Evolutionary conservation across 2,329 filamentous ascomycete genomes (phyloP).

Genomic region (Diaporthe vaccinii): DNA sequence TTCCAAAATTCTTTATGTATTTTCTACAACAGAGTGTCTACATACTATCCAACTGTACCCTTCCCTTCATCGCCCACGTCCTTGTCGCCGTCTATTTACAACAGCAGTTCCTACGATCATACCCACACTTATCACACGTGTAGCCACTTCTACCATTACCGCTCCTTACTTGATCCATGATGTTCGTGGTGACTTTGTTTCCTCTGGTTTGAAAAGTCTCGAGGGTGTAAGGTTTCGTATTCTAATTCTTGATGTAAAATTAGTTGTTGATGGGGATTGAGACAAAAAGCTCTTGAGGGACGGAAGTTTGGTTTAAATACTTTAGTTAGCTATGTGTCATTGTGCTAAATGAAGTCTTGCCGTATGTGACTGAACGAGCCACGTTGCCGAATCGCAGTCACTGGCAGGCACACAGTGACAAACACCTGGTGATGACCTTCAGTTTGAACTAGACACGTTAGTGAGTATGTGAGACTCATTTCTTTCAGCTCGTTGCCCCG

Average conservation of each 20-base stretch:
- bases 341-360: too few species aligned
- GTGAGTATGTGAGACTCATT: background rate
- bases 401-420: background rate
- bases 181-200: background rate
- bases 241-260: background rate
- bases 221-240: background rate
- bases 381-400: background rate
- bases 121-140: slow-evolving; percentile 22
- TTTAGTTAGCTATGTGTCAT: background rate
- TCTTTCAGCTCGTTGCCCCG: too few species aligned
- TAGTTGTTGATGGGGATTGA: background rate
- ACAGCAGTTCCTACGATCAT: slow-evolving; percentile 18
- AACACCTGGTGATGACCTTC: background rate
- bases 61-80: background rate
- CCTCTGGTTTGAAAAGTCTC: background rate
- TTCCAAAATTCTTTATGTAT: background rate
- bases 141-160: background rate
- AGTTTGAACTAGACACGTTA: background rate
- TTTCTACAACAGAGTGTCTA: background rate
- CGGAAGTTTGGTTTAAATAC: background rate
- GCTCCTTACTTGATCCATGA: background rate
- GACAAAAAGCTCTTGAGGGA: background rate
- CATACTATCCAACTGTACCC: background rate
- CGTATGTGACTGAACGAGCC: background rate
- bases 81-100: background rate